phyloP scores from a whole-genome alignment of 2,329 filamentous ascomycete genomes.

The Pseudogymnoascus sp. region DNA sequence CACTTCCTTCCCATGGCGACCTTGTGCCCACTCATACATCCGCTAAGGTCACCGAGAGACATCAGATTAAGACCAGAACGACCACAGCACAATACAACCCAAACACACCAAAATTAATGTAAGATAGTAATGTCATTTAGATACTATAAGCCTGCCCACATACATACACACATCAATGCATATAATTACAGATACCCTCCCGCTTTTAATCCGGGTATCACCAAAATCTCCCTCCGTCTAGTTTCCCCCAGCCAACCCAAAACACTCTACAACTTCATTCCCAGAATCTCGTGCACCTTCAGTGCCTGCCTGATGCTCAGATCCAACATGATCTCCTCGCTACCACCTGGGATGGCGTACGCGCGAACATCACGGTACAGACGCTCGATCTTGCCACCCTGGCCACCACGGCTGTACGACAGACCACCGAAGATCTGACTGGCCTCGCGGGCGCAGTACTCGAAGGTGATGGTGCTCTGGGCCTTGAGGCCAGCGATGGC shows the following conservation, averaged over 20 bases:
- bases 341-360: slow-evolving; percentile 92
- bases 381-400: slow-evolving; percentile 91
- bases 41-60: background rate
- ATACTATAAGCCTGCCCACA: background rate
- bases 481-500: slow-evolving; percentile 92
- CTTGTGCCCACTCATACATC: background rate
- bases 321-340: slow-evolving; percentile 98
- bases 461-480: slow-evolving; percentile 87
- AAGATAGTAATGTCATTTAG: slow-evolving; percentile 2
- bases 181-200: slow-evolving; percentile 7
- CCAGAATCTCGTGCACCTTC: slow-evolving; percentile 80
- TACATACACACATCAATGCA: slow-evolving; percentile 2
- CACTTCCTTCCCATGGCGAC: background rate
- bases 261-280: slow-evolving; percentile 74
- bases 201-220: slow-evolving; percentile 7
- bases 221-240: background rate
- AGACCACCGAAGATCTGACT: slow-evolving; percentile 96
- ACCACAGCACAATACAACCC: background rate
- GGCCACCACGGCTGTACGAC: slow-evolving; percentile 84
- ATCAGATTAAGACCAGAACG: background rate
- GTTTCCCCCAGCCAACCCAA: background rate
- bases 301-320: slow-evolving; percentile 86
- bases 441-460: slow-evolving; percentile 94
- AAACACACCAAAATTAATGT: background rate
- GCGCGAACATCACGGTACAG: slow-evolving; percentile 92